Base-by-base conservation (phyloP, 1,284 basidiomycete genomes). In the Cryptococcus sp. region DNA sequence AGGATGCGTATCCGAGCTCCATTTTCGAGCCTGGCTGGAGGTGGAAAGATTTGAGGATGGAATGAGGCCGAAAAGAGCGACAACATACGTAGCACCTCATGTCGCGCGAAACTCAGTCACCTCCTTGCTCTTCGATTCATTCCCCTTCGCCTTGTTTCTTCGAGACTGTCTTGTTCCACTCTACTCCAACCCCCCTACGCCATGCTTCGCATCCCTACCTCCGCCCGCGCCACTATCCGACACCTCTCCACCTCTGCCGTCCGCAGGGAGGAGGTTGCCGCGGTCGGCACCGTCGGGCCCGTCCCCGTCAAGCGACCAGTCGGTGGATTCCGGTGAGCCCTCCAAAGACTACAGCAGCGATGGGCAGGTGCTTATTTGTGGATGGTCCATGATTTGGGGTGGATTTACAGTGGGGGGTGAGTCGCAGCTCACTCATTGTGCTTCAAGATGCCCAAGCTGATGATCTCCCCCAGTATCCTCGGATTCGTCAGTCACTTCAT, bases 251-350 rank as follows among this genome's bases (percentile, higher is more conserved):
- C 77, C 23, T 76, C 77, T 15, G 67, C 68, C 46, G 68, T 80
- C 37, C 61, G 80, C 46, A 80, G 80, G 52, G 81, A 83, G 60
- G 84, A 84, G 55, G 36, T 20, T 2, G 48, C 33, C 1, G 77
- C 66, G n/a, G 66, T 66, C 18, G 61, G 62, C 39, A 58, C 77
- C 12, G 55, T 78, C 33, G 59, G 78, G 0, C 61, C 79, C 33
- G 83, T 84, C 58, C 88, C 85, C 80, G 87, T 68, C 18, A 56
- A 63, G 53, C 64, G 84, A 77, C 89, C 89, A 12, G 81, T 91
- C 63, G 90, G 90, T 50, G 89, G 88, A 51, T 86, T 92, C 77
- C 84, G 72, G 72, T 74, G 46, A 59, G 70, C 60, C n/a, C 18
- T 16, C 11, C 28, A 9, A 33, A 33, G 2, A 16, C 15, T 18